Conservation (phyloP, 192 early-diverging fungal species). For the Nowakowskiella sp. region DNA sequence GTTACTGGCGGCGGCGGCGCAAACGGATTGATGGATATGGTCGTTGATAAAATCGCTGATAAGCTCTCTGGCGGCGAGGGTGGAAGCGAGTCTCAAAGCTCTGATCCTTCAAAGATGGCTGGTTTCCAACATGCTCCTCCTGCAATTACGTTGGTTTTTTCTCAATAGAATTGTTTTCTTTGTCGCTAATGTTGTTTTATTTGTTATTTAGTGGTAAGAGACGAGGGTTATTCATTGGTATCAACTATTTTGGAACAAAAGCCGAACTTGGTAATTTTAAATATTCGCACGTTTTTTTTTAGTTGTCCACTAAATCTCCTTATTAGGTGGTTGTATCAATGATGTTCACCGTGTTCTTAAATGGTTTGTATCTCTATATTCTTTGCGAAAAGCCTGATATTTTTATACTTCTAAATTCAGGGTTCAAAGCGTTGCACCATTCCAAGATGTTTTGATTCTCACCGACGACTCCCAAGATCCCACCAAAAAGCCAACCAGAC, state of each 20-base stretch:
- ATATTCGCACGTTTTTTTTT: not conserved
- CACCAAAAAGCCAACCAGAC: slow-evolving; percentile 23
- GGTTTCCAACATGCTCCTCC: too few species aligned
- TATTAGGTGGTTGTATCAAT: slow-evolving; percentile 26
- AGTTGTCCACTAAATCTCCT: not conserved
- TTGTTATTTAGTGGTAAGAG: slow-evolving; percentile 11
- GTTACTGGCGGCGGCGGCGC: too few species aligned
- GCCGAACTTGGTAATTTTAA: slow-evolving; percentile 17
- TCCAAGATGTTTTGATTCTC: slow-evolving; percentile 18
- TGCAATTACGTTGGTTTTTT: too few species aligned
- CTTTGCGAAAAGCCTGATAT: not conserved
- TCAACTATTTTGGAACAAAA: slow-evolving; percentile 34
- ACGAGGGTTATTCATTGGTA: slow-evolving; percentile 36
- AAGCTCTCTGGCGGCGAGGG: too few species aligned
- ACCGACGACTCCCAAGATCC: slow-evolving; percentile 35
- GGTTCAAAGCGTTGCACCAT: slow-evolving; percentile 5
- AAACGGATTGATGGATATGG: too few species aligned
- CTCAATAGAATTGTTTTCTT: too few species aligned
- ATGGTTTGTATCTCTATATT: slow-evolving; percentile 28
- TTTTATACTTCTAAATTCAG: slow-evolving; percentile 12
- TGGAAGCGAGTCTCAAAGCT: too few species aligned
- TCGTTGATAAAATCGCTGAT: too few species aligned
- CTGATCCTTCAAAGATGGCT: too few species aligned
- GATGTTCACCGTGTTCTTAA: slow-evolving; percentile 41
- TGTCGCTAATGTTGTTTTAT: too few species aligned